Percentiles rank a stretch among this genome's conserved stretches.
phyloP scores from a whole-genome alignment of 352 stramenopile genomes.

The Albugo laibachii region DNA sequence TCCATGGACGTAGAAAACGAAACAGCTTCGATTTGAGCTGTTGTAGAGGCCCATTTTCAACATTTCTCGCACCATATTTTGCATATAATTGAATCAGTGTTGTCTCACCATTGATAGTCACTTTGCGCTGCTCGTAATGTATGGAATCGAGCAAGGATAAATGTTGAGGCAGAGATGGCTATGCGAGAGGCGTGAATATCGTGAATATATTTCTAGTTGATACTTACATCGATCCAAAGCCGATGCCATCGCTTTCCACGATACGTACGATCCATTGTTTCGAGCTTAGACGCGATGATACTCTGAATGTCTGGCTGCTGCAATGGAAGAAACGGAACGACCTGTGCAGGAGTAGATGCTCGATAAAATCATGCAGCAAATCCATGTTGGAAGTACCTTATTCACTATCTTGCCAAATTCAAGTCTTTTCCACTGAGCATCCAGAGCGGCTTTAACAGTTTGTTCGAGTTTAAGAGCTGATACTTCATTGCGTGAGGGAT shows the following conservation, averaged over 20 bases:
- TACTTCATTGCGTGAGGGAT: conserved; percentile 47
- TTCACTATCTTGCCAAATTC: conserved; percentile 82
- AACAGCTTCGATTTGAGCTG: conserved; percentile 65
- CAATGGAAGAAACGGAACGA: conserved; percentile 78
- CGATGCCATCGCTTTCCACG: conserved; percentile 52
- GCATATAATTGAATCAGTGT: conserved; percentile 51
- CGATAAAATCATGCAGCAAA: conserved; percentile 1
- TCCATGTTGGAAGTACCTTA: conserved; percentile 16
- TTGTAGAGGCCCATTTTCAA: conserved; percentile 58
- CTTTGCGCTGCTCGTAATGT: conserved; percentile 44
- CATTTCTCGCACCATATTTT: conserved; percentile 66
- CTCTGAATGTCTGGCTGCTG: conserved; percentile 60
- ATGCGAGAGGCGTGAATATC: neutral
- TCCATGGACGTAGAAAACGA: conserved; percentile 53
- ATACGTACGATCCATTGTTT: conserved; percentile 53
- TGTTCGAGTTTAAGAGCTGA: conserved; percentile 35
- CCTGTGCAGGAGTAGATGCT: conserved; percentile 15
- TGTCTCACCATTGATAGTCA: conserved; percentile 22
- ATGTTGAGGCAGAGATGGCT: conserved; percentile 23
- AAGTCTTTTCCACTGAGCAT: conserved; percentile 74
- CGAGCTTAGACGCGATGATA: conserved; percentile 67
- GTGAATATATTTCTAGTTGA: neutral
- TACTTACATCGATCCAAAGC: conserved; percentile 44
- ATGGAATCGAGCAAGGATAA: conserved; percentile 58
- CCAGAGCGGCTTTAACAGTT: conserved; percentile 54